Evolutionary conservation across 2,329 filamentous ascomycete genomes (phyloP).

Genomic region (Phyllosticta citribraziliensis): DNA sequence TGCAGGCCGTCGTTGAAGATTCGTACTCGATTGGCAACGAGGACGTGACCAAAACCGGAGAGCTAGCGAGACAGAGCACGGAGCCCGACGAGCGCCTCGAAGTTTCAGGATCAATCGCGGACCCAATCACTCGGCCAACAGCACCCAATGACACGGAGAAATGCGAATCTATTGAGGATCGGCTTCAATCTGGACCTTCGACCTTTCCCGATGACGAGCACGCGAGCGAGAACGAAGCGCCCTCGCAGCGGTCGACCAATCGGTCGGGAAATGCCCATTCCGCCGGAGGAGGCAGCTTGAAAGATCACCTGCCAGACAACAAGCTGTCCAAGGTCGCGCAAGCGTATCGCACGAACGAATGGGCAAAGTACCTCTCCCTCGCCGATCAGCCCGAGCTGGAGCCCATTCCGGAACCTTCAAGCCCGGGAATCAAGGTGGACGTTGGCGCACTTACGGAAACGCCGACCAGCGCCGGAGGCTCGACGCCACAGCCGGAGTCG

Average conservation of each 20-base stretch:
- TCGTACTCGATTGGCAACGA: neutral
- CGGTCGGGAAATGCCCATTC: conserved; percentile 10
- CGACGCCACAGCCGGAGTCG: neutral
- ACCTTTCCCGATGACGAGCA: neutral
- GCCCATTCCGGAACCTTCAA: conserved; percentile 42
- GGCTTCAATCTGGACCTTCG: conserved; percentile 2
- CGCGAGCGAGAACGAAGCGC: conserved; percentile 7
- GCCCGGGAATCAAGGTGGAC: conserved; percentile 32
- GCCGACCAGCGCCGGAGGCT: neutral
- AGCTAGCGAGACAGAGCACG: neutral
- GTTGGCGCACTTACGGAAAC: conserved; percentile 12
- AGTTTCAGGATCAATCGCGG: neutral
- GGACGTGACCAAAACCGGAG: neutral
- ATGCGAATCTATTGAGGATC: conserved; percentile 2
- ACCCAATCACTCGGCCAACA: neutral
- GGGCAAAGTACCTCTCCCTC: conserved; percentile 77
- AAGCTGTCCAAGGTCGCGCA: conserved; percentile 66
- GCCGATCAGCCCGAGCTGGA: conserved; percentile 65
- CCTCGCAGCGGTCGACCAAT: conserved; percentile 1
- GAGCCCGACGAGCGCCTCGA: neutral
- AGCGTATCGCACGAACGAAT: conserved; percentile 87
- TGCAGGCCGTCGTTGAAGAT: neutral
- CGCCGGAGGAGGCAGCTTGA: neutral
- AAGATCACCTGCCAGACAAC: conserved; percentile 51
- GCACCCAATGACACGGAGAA: neutral